phyloP scores from a whole-genome alignment of 2,329 filamentous ascomycete genomes.

The Thyridium curvatum region DNA sequence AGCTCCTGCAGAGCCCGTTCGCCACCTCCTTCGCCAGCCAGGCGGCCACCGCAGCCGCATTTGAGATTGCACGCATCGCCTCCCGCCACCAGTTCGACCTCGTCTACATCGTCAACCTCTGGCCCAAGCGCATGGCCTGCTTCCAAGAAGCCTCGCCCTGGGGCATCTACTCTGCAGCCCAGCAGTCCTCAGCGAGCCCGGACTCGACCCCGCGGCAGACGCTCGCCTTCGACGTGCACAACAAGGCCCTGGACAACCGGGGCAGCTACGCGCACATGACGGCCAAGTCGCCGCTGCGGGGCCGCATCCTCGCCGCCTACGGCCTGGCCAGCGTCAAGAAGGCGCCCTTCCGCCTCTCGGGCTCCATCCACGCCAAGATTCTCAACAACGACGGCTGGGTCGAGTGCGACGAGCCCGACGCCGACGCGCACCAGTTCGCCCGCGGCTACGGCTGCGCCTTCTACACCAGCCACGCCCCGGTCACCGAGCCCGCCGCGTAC shows the following conservation, averaged over 20 bases:
- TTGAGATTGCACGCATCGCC: conserved; percentile 49
- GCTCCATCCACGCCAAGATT: conserved; percentile 42
- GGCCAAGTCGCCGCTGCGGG: conserved; percentile 16
- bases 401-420: conserved; percentile 40
- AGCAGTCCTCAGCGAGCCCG: conserved; percentile 1
- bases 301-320: conserved; percentile 48
- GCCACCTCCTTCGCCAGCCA: conserved; percentile 21
- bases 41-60: conserved; percentile 41
- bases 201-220: background rate
- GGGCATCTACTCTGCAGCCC: conserved; percentile 9
- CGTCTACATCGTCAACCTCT: conserved; percentile 53
- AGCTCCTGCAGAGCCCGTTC: too few species aligned
- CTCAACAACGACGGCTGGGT: conserved; percentile 44
- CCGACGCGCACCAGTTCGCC: conserved; percentile 36
- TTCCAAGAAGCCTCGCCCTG: conserved; percentile 8
- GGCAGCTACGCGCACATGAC: conserved; percentile 10
- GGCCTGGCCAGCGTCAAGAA: conserved; percentile 42
- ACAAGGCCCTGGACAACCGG: conserved; percentile 1
- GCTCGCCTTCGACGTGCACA: too few species aligned
- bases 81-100: conserved; percentile 50
- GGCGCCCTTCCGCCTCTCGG: conserved; percentile 45
- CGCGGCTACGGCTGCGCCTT: conserved; percentile 49
- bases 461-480: conserved; percentile 30
- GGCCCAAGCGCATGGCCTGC: conserved; percentile 33
- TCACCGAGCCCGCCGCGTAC: conserved; percentile 7